Percentiles rank a stretch among this genome's conserved stretches.
Conservation (phyloP, 345 rosid species). For the Punica granatum region DNA sequence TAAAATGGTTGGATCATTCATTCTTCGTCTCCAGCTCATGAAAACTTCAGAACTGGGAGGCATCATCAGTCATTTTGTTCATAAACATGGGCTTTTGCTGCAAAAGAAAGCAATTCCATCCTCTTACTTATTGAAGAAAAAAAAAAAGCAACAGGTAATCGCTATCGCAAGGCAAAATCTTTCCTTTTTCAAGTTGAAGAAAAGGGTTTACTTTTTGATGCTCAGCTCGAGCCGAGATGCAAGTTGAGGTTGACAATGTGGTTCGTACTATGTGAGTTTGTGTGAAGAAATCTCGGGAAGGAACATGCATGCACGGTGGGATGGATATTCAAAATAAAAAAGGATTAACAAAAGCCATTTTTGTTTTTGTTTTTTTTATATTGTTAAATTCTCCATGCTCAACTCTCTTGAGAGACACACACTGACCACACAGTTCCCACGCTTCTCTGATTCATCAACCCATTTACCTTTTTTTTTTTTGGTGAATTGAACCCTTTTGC, state of each 20-base stretch:
- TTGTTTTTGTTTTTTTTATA: too few relatives aligned
- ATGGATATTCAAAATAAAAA: not conserved
- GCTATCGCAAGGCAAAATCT: too few relatives aligned
- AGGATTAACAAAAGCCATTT: not conserved
- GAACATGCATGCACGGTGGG: constrained; percentile 1
- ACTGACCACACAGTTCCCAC: constrained; percentile 20
- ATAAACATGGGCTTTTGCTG: not conserved
- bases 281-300: too few relatives aligned
- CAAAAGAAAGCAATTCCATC: not conserved
- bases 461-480: too few relatives aligned
- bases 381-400: constrained; percentile 16
- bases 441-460: not conserved
- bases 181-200: not conserved
- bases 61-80: not conserved
- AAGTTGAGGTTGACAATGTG: not conserved
- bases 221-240: not conserved
- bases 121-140: not conserved
- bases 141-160: not conserved
- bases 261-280: too few relatives aligned
- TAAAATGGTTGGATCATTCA: too few relatives aligned
- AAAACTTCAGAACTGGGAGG: not conserved
- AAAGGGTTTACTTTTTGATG: not conserved
- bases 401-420: constrained; percentile 14
- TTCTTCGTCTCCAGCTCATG: not conserved
- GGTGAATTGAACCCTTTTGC: too few relatives aligned